Percentiles rank a stretch among this genome's conserved stretches.
Conservation (phyloP, 2,329 filamentous ascomycete species). For the Fusarium clavum region DNA sequence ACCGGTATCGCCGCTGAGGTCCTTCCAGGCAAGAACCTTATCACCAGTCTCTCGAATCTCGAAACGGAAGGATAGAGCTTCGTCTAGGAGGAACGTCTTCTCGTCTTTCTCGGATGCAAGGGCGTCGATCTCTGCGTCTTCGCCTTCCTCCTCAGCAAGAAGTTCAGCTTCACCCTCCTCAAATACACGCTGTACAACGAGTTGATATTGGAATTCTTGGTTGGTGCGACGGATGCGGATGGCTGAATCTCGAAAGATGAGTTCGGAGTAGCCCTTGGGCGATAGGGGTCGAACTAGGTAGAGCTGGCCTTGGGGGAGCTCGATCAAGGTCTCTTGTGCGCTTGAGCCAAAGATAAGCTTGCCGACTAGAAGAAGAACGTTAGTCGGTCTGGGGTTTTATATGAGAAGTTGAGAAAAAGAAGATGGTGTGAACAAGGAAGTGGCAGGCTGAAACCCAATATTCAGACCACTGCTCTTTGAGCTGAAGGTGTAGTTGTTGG, state of each 20-base stretch:
- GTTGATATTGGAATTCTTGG: constrained; percentile 96
- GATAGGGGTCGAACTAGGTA: constrained; percentile 96
- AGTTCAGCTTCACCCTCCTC: constrained; percentile 97
- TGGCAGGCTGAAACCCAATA: constrained; percentile 8
- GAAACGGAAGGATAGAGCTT: constrained; percentile 86
- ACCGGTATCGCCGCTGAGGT: constrained; percentile 90
- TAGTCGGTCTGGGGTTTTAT: constrained; percentile 19
- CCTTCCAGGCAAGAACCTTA: constrained; percentile 92
- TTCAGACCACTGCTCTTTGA: constrained; percentile 8
- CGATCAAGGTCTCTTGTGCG: constrained; percentile 92
- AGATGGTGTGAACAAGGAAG: background rate
- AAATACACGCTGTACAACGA: constrained; percentile 95
- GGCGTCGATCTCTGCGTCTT: constrained; percentile 81
- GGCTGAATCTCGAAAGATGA: constrained; percentile 97
- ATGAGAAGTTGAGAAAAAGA: background rate
- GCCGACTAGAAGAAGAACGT: constrained; percentile 69
- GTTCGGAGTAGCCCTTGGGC: constrained; percentile 97
- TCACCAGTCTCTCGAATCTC: constrained; percentile 84
- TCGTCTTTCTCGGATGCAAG: constrained; percentile 89
- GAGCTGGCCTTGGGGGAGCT: constrained; percentile 94
- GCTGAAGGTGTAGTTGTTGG: constrained; percentile 27
- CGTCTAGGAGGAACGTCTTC: constrained; percentile 96
- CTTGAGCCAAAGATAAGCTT: constrained; percentile 91
- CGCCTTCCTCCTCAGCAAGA: constrained; percentile 87
- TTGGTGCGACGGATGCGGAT: constrained; percentile 92